Evolutionary conservation across 129 eudicot genomes (phyloP), one percentile per base, ranked within the genome.

Genomic region (Tagetes erecta): DNA sequence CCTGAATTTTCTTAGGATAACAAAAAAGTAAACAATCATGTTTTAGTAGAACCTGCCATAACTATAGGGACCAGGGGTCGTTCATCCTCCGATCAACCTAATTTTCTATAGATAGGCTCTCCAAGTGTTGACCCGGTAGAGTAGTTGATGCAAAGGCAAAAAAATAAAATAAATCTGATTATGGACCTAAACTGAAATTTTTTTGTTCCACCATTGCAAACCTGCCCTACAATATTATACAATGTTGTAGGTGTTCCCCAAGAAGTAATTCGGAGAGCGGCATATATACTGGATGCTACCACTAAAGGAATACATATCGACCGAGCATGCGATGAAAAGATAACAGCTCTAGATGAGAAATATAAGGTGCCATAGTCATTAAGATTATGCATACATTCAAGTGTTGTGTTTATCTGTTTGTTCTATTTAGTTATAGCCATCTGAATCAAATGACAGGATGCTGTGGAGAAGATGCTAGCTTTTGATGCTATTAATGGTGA

Each of bases 181-280:
- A n/a, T 10, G 27, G 37, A 0, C 31, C 34, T 9, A 1, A 53
- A 53, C 1, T 20, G 33, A 53, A 53, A 5, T 5, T 53, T 2
- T 53, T 53, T 14, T 27, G 33, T 20, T 27, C 53, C 12, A 47
- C 53, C 53, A n/a, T 6, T 40, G 27, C 4, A 46, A 12, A 39
- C 45, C 64, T 4, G 12, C 46, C 51, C 51, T 80, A 42, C 44
- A 33, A 58, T 50, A 68, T 11, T 9, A 55, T 72, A 39, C 45
- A 2, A 37, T 77, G 10, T 33, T 78, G 72, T 67, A 90, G 96
- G 96, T 74, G 82, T 90, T 50, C 79, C 92, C 35, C 86, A 84
- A 81, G 96, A 90, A 85, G 89, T 86, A 45, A 78, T 94, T 72
- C 81, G 62, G 78, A 86, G 98, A 84, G 96, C 97, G 46, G 87